Evolutionary conservation across 768 basidiomycete species (phyloP).

Genomic region (Podaxis pistillaris): DNA sequence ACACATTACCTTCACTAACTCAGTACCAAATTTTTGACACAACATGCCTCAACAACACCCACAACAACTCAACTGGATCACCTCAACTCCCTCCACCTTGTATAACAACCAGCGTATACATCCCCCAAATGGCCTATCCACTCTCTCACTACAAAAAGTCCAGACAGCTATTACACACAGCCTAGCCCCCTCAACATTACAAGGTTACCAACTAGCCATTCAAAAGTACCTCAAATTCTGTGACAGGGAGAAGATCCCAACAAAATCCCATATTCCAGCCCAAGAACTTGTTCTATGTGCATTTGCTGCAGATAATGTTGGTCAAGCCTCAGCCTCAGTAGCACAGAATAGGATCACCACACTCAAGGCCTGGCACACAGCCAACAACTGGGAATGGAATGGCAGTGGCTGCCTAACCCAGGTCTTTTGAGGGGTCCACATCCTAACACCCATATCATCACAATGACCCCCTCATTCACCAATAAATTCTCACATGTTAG

Average conservation of each 20-base stretch:
- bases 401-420: not conserved
- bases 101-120: no score
- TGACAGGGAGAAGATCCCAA: constrained; percentile 14
- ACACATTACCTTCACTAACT: no score
- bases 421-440: constrained; percentile 10
- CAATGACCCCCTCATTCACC: not conserved
- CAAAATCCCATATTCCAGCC: not conserved
- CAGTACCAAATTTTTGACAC: no score
- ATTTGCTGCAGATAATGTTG: not conserved
- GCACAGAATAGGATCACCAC: not conserved
- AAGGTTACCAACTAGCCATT: constrained; percentile 29
- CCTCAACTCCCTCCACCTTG: no score
- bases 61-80: no score
- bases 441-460: not conserved
- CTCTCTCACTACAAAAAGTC: no score
- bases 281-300: not conserved
- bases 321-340: not conserved
- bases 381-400: not conserved
- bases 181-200: constrained; percentile 1
- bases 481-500: not conserved
- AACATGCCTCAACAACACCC: no score
- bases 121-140: no score
- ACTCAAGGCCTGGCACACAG: not conserved
- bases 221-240: constrained; percentile 33
- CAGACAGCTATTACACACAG: not conserved